These are phyloP conservation scores for Mikania micrantha DNA, from an alignment of 129 eudicot genomes.

Conservation along the genomic window DNA sequence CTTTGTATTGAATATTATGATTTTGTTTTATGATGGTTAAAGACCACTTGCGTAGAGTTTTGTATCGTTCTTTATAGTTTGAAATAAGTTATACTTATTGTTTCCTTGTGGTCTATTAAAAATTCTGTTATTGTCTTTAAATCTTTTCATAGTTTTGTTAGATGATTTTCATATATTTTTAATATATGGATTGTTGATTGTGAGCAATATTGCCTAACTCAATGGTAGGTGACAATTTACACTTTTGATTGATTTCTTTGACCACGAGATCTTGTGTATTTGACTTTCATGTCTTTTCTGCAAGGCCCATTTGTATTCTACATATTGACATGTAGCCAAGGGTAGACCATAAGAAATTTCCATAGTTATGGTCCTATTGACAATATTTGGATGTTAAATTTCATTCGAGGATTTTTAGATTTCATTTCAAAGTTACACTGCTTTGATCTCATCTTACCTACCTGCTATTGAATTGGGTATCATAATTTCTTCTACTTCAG, in stretches of 20 bases:
- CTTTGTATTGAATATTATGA: constrained; percentile 12
- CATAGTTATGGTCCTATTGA: neutral
- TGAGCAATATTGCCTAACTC: neutral
- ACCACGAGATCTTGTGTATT: neutral
- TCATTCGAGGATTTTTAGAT: neutral
- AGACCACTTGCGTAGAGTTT: constrained; percentile 4
- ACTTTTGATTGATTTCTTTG: constrained; percentile 10
- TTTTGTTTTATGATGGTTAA: constrained; percentile 13
- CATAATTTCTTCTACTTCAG: neutral
- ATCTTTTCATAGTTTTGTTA: neutral
- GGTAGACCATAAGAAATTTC: neutral
- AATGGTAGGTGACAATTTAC: neutral
- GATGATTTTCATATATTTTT: neutral
- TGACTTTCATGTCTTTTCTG: neutral
- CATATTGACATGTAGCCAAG: neutral
- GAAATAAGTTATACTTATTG: constrained; percentile 6
- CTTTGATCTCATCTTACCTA: neutral
- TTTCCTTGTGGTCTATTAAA: neutral
- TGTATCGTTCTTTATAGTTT: constrained; percentile 14
- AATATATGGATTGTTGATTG: constrained; percentile 1
- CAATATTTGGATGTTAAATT: neutral
- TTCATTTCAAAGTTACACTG: neutral
- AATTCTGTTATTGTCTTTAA: neutral
- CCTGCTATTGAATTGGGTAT: no score
- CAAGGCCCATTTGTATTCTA: neutral